Conservation (phyloP, 805 yeast genomes). For the Candida tibetensis region DNA sequence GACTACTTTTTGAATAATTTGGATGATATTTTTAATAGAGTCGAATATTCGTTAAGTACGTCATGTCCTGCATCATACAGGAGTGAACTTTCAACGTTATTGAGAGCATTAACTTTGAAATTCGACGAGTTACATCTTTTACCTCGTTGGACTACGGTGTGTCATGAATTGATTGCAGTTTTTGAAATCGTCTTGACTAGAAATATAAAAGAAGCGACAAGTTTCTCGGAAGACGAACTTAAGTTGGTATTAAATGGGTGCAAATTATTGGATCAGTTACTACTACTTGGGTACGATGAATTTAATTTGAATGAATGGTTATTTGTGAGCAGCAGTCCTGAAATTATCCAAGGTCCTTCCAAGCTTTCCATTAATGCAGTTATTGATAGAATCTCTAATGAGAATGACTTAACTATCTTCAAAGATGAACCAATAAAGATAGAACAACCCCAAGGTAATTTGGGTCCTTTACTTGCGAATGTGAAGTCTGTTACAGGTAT, state of each 20-base stretch:
- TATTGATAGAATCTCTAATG: slow-evolving; percentile 46
- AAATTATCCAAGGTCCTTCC: slow-evolving; percentile 45
- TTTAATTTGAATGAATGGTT: slow-evolving; percentile 81
- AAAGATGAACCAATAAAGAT: slow-evolving; percentile 40
- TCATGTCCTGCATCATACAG: slow-evolving; percentile 33
- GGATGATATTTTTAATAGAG: slow-evolving; percentile 42
- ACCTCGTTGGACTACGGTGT: slow-evolving; percentile 67
- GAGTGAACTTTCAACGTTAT: slow-evolving; percentile 49
- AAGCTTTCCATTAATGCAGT: slow-evolving; percentile 29
- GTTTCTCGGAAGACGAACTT: slow-evolving; percentile 35
- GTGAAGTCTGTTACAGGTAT: slow-evolving; percentile 38
- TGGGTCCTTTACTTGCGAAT: slow-evolving; percentile 47
- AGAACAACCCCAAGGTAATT: slow-evolving; percentile 26
- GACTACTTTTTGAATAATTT: slow-evolving; percentile 55
- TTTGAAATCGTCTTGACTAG: slow-evolving; percentile 39
- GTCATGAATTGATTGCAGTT: slow-evolving; percentile 55
- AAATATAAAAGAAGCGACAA: slow-evolving; percentile 21
- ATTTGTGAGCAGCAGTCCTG: slow-evolving; percentile 68
- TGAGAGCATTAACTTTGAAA: slow-evolving; percentile 64
- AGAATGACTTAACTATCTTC: slow-evolving; percentile 27
- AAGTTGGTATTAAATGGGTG: slow-evolving; percentile 55
- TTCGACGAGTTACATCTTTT: slow-evolving; percentile 63
- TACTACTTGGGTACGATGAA: slow-evolving; percentile 71
- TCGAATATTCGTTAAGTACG: slow-evolving; percentile 29
- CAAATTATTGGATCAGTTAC: slow-evolving; percentile 73